A percentile compares a stretch with the other conserved stretches of the same genome.
Evolutionary conservation across 768 basidiomycete species (phyloP).

Genomic region (Leccinellum albellum): DNA sequence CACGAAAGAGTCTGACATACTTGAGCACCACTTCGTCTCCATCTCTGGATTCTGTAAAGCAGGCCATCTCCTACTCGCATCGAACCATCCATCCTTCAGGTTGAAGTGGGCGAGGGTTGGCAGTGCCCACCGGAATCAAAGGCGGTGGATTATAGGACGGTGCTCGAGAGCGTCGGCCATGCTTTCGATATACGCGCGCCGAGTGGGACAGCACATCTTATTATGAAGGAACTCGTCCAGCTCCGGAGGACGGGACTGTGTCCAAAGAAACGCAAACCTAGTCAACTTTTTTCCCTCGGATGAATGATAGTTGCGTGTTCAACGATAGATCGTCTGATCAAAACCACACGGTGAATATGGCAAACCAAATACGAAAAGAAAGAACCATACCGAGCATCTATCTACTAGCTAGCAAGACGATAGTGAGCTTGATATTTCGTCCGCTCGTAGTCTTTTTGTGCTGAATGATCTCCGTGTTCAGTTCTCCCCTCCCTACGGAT

Average conservation of each 20-base stretch:
- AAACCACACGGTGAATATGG: background rate
- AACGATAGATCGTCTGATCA: conserved; percentile 75
- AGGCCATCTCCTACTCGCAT: conserved; percentile 52
- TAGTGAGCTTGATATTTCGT: conserved; percentile 89
- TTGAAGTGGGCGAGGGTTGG: too few relatives aligned
- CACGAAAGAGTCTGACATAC: conserved; percentile 42
- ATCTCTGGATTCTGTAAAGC: conserved; percentile 91
- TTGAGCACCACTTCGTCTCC: conserved; percentile 88
- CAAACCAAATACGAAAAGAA: background rate
- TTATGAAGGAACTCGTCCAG: conserved; percentile 53
- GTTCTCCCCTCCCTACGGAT: conserved; percentile 60
- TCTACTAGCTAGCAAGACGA: conserved; percentile 87
- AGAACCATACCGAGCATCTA: conserved; percentile 70
- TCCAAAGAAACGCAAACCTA: too few relatives aligned
- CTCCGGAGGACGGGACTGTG: conserved; percentile 85
- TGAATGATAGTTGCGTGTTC: conserved; percentile 79
- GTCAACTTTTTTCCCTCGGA: conserved; percentile 80
- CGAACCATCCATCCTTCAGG: too few relatives aligned
- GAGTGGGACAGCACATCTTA: too few relatives aligned
- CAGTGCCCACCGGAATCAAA: too few relatives aligned
- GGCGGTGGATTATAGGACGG: too few relatives aligned
- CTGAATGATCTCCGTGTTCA: conserved; percentile 74
- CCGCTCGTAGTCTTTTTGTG: conserved; percentile 80
- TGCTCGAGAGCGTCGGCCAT: too few relatives aligned
- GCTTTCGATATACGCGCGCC: too few relatives aligned